Conservation (phyloP, 495 filamentous ascomycete species). For the Aspergillus cavernicola region DNA sequence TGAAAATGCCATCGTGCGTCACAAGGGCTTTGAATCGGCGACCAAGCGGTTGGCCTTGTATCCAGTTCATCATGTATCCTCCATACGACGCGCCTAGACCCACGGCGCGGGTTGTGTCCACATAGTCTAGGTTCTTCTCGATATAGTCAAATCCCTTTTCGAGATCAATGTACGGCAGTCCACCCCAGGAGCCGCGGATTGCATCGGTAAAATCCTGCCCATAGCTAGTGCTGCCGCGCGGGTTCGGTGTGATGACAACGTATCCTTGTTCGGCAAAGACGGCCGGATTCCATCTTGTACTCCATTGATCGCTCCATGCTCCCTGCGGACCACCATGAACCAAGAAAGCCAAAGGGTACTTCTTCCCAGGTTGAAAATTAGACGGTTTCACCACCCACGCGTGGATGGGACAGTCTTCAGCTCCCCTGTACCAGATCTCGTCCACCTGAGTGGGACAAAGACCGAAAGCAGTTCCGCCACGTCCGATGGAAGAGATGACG, state of each 20-base stretch:
- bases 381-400: conserved; percentile 80
- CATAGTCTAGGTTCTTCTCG: conserved; percentile 63
- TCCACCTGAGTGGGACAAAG: conserved; percentile 57
- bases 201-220: conserved; percentile 76
- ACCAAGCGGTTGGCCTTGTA: conserved; percentile 49
- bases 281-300: conserved; percentile 86
- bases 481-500: conserved; percentile 61
- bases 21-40: conserved; percentile 87
- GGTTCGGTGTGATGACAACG: conserved; percentile 82
- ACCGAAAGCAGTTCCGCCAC: conserved; percentile 66
- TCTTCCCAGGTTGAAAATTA: conserved; percentile 64
- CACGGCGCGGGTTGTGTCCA: conserved; percentile 74
- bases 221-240: conserved; percentile 82
- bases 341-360: conserved; percentile 77
- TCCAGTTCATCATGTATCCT: conserved; percentile 79
- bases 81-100: conserved; percentile 82
- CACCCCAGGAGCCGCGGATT: conserved; percentile 76
- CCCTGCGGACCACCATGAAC: conserved; percentile 90
- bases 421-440: conserved; percentile 69
- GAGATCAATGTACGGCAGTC: conserved; percentile 74
- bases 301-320: conserved; percentile 80
- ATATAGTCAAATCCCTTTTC: conserved; percentile 77
- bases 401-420: conserved; percentile 62
- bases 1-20: conserved; percentile 88
- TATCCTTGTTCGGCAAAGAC: conserved; percentile 92